These are phyloP conservation scores for Diutina mesorugosa DNA, from an alignment of 1,139 yeast species.

Conservation along the genomic window DNA sequence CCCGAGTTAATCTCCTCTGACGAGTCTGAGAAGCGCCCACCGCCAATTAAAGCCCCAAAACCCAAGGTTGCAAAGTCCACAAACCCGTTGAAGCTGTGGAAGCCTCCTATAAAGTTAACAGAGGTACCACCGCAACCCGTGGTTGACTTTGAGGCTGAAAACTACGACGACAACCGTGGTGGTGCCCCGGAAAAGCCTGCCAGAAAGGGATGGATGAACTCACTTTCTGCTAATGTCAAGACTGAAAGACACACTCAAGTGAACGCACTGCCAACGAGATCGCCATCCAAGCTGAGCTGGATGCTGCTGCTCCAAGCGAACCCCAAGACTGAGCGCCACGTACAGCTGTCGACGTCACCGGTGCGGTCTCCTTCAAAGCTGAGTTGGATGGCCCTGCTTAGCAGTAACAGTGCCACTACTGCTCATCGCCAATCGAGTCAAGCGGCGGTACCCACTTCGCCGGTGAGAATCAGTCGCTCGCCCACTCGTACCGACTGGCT, in stretches of 20 bases:
- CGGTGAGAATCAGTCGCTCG: not conserved
- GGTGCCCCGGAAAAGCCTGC: not conserved
- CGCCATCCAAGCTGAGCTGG: not conserved
- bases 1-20: not conserved
- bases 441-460: not conserved
- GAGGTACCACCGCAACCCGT: not conserved
- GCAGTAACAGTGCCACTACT: not conserved
- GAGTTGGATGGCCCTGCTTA: conserved; percentile 1
- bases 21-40: not conserved
- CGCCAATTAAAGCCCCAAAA: not conserved
- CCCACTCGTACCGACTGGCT: not conserved
- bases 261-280: not conserved
- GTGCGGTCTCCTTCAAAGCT: not conserved
- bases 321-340: not conserved
- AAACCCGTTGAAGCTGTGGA: not conserved
- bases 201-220: conserved; percentile 1
- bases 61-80: not conserved
- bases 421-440: not conserved
- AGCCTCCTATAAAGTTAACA: not conserved
- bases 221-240: not conserved
- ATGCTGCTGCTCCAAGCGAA: not conserved
- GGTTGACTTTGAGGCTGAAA: not conserved
- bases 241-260: not conserved
- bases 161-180: not conserved
- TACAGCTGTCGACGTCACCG: not conserved